Evolutionary conservation across 805 yeast genomes (phyloP).

Genomic region (Barnettozyma salicaria): DNA sequence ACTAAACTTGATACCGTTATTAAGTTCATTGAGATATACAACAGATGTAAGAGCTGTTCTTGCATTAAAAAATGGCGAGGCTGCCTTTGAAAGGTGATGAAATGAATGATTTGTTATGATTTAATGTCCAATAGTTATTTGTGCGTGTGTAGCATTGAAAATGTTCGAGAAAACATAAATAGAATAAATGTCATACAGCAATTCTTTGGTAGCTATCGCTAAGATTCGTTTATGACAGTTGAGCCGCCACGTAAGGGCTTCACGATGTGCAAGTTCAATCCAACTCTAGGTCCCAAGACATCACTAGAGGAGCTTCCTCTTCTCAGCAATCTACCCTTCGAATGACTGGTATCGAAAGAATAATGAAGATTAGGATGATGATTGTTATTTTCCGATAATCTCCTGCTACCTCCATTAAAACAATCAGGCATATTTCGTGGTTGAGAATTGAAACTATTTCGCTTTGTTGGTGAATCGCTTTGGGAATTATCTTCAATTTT

Average conservation of each 20-base stretch:
- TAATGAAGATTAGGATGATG: constrained; percentile 1
- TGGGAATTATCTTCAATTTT: constrained; percentile 1
- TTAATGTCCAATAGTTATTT: neutral
- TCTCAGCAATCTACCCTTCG: neutral
- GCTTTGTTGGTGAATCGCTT: neutral
- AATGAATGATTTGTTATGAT: neutral
- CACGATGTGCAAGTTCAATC: constrained; percentile 52
- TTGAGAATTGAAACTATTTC: neutral
- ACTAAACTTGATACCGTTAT: constrained; percentile 72
- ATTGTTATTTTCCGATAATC: neutral
- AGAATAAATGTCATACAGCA: constrained; percentile 3
- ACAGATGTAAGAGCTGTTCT: constrained; percentile 80
- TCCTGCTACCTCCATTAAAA: neutral
- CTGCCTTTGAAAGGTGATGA: constrained; percentile 40
- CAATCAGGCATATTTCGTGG: neutral
- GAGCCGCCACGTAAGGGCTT: constrained; percentile 50
- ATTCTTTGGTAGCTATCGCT: constrained; percentile 1
- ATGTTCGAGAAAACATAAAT: neutral
- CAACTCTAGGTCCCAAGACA: constrained; percentile 27
- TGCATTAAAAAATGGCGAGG: constrained; percentile 69
- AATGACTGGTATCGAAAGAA: no score
- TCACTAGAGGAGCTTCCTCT: neutral
- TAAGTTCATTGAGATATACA: constrained; percentile 68
- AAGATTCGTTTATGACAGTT: constrained; percentile 5
- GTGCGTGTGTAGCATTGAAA: no score